Evolutionary conservation across 2,329 filamentous ascomycete species (phyloP).

Genomic region (Venturia pyrina): DNA sequence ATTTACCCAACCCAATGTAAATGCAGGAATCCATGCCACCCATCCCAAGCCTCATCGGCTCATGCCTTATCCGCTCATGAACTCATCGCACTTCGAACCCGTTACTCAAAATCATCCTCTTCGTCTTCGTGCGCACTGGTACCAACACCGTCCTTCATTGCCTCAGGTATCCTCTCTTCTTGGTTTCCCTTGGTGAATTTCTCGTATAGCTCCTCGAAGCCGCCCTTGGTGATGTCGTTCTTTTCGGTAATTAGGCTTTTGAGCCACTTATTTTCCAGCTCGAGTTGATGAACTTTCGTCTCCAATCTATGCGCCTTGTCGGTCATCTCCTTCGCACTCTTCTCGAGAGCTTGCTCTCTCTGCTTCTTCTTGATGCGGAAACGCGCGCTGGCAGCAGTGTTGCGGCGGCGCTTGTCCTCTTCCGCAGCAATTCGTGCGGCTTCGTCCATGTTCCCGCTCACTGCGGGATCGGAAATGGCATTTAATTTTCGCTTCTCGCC

Average conservation of each 20-base stretch:
- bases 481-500: slow-evolving; percentile 40
- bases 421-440: slow-evolving; percentile 37
- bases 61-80: neutral
- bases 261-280: slow-evolving; percentile 44
- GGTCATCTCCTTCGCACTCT: slow-evolving; percentile 40
- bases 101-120: neutral
- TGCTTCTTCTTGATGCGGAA: slow-evolving; percentile 48
- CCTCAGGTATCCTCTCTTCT: neutral
- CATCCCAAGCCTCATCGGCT: neutral
- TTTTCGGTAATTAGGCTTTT: slow-evolving; percentile 43
- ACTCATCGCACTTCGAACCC: neutral
- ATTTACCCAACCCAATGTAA: neutral
- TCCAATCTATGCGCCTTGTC: slow-evolving; percentile 37
- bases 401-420: slow-evolving; percentile 44
- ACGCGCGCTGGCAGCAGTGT: slow-evolving; percentile 42
- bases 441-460: slow-evolving; percentile 33
- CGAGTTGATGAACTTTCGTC: slow-evolving; percentile 37
- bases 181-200: slow-evolving; percentile 8
- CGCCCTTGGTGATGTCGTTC: slow-evolving; percentile 14
- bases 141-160: slow-evolving; percentile 1
- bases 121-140: neutral
- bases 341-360: slow-evolving; percentile 41
- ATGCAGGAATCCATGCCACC: neutral
- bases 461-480: slow-evolving; percentile 20
- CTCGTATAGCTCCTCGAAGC: slow-evolving; percentile 8